A percentile compares a stretch with the other conserved stretches of the same genome.
These are phyloP conservation scores for Termitomyces sp. DNA, from an alignment of 768 basidiomycete genomes.

Conservation along the genomic window DNA sequence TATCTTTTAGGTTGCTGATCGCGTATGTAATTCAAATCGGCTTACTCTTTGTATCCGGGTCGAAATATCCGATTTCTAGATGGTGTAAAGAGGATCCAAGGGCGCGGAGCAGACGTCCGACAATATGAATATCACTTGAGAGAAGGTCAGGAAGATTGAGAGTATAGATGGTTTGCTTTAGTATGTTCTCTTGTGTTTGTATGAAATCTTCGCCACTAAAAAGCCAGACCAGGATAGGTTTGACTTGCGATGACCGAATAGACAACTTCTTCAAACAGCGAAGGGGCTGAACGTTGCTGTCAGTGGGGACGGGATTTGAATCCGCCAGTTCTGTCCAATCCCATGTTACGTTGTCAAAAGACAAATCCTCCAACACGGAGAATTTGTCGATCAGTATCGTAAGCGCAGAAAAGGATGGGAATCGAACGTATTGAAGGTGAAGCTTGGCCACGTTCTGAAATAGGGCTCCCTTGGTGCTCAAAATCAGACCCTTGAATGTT, in stretches of 20 bases:
- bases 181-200: not conserved
- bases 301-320: slow-evolving; percentile 12
- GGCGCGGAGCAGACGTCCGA: slow-evolving; percentile 18
- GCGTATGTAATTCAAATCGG: too few relatives aligned
- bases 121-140: slow-evolving; percentile 20
- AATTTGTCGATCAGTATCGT: slow-evolving; percentile 50
- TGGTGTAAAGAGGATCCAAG: slow-evolving; percentile 25
- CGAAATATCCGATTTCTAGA: slow-evolving; percentile 27
- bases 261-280: slow-evolving; percentile 33
- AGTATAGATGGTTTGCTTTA: slow-evolving; percentile 18
- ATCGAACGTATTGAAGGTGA: slow-evolving; percentile 33
- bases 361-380: slow-evolving; percentile 39
- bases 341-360: slow-evolving; percentile 47
- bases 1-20: not conserved
- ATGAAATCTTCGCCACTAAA: slow-evolving; percentile 10
- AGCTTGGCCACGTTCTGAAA: slow-evolving; percentile 48
- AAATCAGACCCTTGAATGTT: slow-evolving; percentile 35
- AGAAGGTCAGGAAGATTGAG: slow-evolving; percentile 27
- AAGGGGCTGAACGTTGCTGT: not conserved
- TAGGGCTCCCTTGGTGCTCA: slow-evolving; percentile 26
- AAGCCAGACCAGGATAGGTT: slow-evolving; percentile 28
- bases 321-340: slow-evolving; percentile 34
- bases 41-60: too few relatives aligned
- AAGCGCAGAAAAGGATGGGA: slow-evolving; percentile 42
- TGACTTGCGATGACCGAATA: slow-evolving; percentile 23